Percentiles rank a stretch among this genome's conserved stretches.
Conservation (phyloP, 2,329 filamentous ascomycete species). For the Drechslerella stenobrocha region DNA sequence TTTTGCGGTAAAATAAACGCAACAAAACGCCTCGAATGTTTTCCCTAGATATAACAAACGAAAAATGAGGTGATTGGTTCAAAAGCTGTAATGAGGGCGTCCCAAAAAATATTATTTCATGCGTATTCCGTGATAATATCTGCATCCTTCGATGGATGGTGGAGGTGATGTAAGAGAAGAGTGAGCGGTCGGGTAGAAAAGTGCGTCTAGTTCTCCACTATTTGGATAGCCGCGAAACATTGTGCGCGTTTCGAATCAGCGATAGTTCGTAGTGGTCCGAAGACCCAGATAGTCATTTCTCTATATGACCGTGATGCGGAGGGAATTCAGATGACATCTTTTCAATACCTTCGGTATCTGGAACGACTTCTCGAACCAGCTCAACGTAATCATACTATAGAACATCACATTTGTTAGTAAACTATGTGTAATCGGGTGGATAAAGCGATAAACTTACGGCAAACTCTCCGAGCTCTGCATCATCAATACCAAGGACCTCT, state of each 20-base stretch:
- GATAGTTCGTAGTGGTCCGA: constrained; percentile 48
- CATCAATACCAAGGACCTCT: constrained; percentile 82
- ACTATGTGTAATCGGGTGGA: constrained; percentile 1
- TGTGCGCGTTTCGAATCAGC: constrained; percentile 47
- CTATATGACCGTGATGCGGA: constrained; percentile 42
- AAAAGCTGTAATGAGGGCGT: constrained; percentile 4
- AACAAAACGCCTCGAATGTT: constrained; percentile 11
- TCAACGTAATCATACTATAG: constrained; percentile 82
- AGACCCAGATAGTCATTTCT: constrained; percentile 49
- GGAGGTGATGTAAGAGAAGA: background rate
- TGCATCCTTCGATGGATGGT: background rate
- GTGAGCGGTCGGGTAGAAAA: constrained; percentile 4
- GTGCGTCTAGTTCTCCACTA: constrained; percentile 42
- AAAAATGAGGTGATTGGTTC: constrained; percentile 14
- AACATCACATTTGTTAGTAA: constrained; percentile 24
- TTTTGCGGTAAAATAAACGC: constrained; percentile 9
- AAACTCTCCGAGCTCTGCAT: constrained; percentile 88
- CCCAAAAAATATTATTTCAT: constrained; percentile 5
- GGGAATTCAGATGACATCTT: constrained; percentile 51
- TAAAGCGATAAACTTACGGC: constrained; percentile 61
- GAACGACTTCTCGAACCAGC: constrained; percentile 69
- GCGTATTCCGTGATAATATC: constrained; percentile 1
- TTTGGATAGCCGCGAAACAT: constrained; percentile 46
- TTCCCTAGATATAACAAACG: background rate
- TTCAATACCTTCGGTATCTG: constrained; percentile 51